These are phyloP conservation scores for Trametes punicea DNA, from an alignment of 768 basidiomycete genomes.

Conservation along the genomic window DNA sequence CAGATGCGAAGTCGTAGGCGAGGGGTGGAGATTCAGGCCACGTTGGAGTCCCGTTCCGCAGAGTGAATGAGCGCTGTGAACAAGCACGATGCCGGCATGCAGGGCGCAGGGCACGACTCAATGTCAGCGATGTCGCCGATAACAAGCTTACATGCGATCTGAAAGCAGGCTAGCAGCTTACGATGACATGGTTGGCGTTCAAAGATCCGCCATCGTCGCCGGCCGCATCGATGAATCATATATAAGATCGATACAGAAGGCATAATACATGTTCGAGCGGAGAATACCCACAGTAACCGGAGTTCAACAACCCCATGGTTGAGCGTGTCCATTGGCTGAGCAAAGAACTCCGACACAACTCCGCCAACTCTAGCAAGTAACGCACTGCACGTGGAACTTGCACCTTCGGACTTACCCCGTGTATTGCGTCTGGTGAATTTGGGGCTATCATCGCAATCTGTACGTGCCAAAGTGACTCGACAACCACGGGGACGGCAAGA, in stretches of 20 bases:
- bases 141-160: background rate
- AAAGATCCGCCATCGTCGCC: too few relatives aligned
- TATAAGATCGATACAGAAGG: background rate
- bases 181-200: too few relatives aligned
- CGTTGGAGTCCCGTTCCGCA: background rate
- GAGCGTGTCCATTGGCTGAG: constrained; percentile 2
- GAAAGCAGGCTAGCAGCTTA: background rate
- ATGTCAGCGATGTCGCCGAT: constrained; percentile 15
- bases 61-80: constrained; percentile 1
- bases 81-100: background rate
- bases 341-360: background rate
- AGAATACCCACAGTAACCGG: too few relatives aligned
- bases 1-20: background rate
- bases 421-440: too few relatives aligned
- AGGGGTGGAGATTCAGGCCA: background rate
- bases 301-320: too few relatives aligned
- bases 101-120: constrained; percentile 18
- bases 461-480: too few relatives aligned
- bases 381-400: too few relatives aligned
- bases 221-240: background rate
- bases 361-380: background rate
- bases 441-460: too few relatives aligned
- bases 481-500: too few relatives aligned
- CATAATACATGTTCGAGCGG: too few relatives aligned
- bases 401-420: too few relatives aligned